Base-by-base conservation (phyloP, 129 eudicot genomes). In the Flaveria sonorensis region DNA sequence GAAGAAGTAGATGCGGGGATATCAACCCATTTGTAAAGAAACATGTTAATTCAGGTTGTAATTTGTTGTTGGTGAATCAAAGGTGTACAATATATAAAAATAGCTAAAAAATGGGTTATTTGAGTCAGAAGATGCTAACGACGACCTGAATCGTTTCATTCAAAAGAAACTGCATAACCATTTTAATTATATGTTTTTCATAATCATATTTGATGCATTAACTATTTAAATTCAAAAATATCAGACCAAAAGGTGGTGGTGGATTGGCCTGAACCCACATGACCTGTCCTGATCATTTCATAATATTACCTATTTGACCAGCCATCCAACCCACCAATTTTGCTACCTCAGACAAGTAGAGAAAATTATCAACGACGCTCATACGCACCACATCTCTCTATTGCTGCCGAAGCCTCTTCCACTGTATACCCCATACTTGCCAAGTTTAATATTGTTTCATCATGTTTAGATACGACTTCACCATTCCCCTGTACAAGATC, bases 361-460 rank as follows among this genome's bases (percentile, higher is more conserved):
- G 32, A 42, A 73, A 21, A 28, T 32, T 16, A 20, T 23, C 64
- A 71, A 71, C 12, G 52, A 32, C 20, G 24, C 53, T 50, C 53
- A 67, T 26, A 86, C 91, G 10, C 55, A 91, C 94, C 91, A 84
- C 96, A 88, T 92, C 97, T 88, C 36, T 88, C 89, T 72, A 88
- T 78, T 0, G 97, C 97, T 75, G 86, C 65, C 50, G 82, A 79
- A 64, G 91, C 87, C 85, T 88, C 96, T 67, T 89, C 90, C 21
- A 65, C 70, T 3, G 92, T 60, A 62, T 84, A 92, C 61, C 93
- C 93, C 97, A 92, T 92, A 36, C 78, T 79, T 32, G 72, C 73
- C 78, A 92, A 85, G 64, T 72, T 15, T 68, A 68, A 69, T 45
- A 87, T 46, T 16, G 63, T 81, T 52, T 80, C 46, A 32, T 89